Percentiles rank a stretch among this genome's conserved stretches.
Evolutionary conservation across 2,329 filamentous ascomycete species (phyloP).

Genomic region (Ceratocystis eucalypticola): DNA sequence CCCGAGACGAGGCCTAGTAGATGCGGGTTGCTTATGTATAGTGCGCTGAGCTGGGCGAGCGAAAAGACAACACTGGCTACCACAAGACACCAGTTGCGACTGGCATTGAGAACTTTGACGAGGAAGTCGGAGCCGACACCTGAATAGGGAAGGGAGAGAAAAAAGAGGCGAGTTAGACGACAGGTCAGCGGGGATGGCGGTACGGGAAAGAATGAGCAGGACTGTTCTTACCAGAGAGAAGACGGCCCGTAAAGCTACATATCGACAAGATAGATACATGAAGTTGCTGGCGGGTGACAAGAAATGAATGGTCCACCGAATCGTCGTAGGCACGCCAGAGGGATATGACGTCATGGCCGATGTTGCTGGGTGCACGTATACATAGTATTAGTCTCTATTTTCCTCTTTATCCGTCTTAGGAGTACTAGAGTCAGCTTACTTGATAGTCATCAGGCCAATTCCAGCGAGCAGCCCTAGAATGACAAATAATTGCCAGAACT

Average conservation of each 20-base stretch:
- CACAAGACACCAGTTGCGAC: slow-evolving; percentile 82
- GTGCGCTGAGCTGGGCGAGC: slow-evolving; percentile 61
- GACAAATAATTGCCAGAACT: slow-evolving; percentile 85
- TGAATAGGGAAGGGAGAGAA: slow-evolving; percentile 24
- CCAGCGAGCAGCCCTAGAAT: slow-evolving; percentile 86
- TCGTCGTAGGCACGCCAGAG: slow-evolving; percentile 80
- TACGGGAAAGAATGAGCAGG: not conserved
- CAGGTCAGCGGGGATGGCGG: too few species aligned
- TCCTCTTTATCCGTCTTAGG: not conserved
- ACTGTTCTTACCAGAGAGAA: slow-evolving; percentile 50
- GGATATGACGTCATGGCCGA: slow-evolving; percentile 77
- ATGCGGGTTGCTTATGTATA: slow-evolving; percentile 63
- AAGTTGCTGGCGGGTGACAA: slow-evolving; percentile 70
- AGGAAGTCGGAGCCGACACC: slow-evolving; percentile 85
- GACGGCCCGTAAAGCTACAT: slow-evolving; percentile 69
- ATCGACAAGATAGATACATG: slow-evolving; percentile 92
- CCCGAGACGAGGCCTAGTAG: slow-evolving; percentile 65
- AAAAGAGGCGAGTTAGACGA: slow-evolving; percentile 18
- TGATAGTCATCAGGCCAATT: slow-evolving; percentile 96
- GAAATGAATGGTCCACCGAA: slow-evolving; percentile 55
- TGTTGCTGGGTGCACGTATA: slow-evolving; percentile 53
- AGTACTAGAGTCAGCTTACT: slow-evolving; percentile 44
- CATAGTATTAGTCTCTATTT: not conserved
- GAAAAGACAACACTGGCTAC: slow-evolving; percentile 65
- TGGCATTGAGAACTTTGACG: slow-evolving; percentile 65